Conservation (phyloP, 768 basidiomycete genomes). For the Floccularia luteovirens region DNA sequence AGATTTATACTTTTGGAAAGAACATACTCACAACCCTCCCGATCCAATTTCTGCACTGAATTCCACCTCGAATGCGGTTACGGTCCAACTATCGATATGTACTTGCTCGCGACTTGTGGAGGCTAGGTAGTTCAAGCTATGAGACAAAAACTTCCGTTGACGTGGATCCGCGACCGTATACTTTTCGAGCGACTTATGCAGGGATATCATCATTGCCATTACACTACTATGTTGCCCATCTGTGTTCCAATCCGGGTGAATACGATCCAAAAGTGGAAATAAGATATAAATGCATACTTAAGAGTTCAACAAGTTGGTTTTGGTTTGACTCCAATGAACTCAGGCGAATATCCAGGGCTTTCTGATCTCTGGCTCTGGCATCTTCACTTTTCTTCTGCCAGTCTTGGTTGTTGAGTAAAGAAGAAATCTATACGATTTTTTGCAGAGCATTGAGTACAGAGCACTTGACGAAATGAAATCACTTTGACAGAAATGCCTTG, state of each 20-base stretch:
- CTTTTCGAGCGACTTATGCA: background rate
- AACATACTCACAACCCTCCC: slow-evolving; percentile 7
- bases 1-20: background rate
- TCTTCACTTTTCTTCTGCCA: background rate
- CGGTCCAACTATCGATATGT: slow-evolving; percentile 6
- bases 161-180: background rate
- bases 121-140: background rate
- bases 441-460: background rate
- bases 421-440: background rate
- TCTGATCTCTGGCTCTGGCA: background rate
- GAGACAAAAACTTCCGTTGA: background rate
- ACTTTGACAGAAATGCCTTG: too few species aligned
- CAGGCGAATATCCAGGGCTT: background rate
- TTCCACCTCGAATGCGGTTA: slow-evolving; percentile 22
- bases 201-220: background rate
- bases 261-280: background rate
- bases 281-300: background rate
- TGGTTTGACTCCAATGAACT: background rate
- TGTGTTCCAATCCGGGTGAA: too few species aligned
- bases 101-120: background rate
- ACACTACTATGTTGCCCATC: background rate
- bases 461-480: too few species aligned
- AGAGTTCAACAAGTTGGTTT: background rate
- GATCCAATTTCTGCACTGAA: slow-evolving; percentile 33
- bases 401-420: background rate